Evolutionary conservation across 1,139 yeast genomes (phyloP).

Genomic region (Lipomyces yarrowii): DNA sequence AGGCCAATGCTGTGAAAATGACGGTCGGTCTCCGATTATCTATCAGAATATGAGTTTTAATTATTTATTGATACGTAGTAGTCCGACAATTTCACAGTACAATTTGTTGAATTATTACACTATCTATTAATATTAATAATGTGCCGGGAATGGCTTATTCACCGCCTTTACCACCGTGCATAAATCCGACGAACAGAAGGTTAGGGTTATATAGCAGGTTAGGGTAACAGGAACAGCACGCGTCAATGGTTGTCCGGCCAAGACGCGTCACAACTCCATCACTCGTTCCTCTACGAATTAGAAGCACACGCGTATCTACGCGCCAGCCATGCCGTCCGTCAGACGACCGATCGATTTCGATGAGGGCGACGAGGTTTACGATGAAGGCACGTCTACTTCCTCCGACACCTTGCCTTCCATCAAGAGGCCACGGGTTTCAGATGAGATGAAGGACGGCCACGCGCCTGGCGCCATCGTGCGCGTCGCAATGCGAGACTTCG

Average conservation of each 20-base stretch:
- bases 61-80: too few species aligned
- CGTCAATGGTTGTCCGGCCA: neutral
- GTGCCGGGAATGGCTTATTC: too few species aligned
- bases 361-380: slow-evolving; percentile 1
- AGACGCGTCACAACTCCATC: neutral
- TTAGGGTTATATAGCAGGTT: neutral
- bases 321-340: neutral
- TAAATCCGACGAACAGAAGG: too few species aligned
- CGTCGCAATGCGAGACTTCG: slow-evolving; percentile 71
- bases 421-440: neutral
- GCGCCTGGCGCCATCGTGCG: slow-evolving; percentile 68
- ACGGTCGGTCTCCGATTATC: too few species aligned
- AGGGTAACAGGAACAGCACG: neutral
- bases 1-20: too few species aligned
- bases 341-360: neutral
- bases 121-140: too few species aligned
- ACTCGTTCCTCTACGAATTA: neutral
- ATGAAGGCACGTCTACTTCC: neutral
- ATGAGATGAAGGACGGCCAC: slow-evolving; percentile 11
- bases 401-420: neutral
- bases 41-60: too few species aligned
- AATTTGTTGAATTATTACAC: too few species aligned
- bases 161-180: too few species aligned
- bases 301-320: neutral
- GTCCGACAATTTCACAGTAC: too few species aligned